Base-by-base conservation (phyloP, 2,329 filamentous ascomycete species). In the Cyphellophora europaea region DNA sequence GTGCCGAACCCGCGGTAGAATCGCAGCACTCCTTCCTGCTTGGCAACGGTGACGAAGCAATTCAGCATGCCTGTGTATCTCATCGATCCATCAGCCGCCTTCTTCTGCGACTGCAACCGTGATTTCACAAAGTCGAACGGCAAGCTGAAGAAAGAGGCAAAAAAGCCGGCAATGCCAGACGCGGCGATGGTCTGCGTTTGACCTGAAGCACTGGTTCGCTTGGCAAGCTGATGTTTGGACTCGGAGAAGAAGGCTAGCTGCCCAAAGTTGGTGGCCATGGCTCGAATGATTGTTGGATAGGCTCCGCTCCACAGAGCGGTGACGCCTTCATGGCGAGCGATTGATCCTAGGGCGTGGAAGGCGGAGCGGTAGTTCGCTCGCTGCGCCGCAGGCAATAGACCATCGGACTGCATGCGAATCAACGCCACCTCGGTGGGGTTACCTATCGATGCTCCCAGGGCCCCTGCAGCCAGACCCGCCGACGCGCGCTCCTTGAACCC, bases 121-220 rank as follows among this genome's bases (percentile, higher is more conserved):
- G 89, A 96, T 79, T 98, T 98, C 63, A 95, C 84, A 62, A 98
- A 98, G 66, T 98, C 89, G 56, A 98, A 96, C 0, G 91, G 89
- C 58, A 98, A 63, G 33, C 80, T 88, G 59, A 96, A 85, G 74
- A 95, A 95, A 48, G 78, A 85, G n/a, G 91, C 89, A 53, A 96
- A 96, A 72, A 98, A 98, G 1, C 89, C 89, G 2, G 89, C 91
- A 39, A 94, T 75, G 29, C 82, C 89, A 33, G 81, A 88, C 5
- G 91, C 89, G 2, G 76, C 78, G 42, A 98, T 69, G 0, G 87
- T 95, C 62, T 93, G 84, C 19, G 71, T 65, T 43, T 76, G 70
- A 5, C 74, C 40, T 1, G 77, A 76, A 53, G 82, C 63, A 1
- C 67, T 66, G 0, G 85, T 91, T 51, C 74, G 71, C 41, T 68